phyloP scores from a whole-genome alignment of 805 yeast species.

The Kluyveromyces lactis region DNA sequence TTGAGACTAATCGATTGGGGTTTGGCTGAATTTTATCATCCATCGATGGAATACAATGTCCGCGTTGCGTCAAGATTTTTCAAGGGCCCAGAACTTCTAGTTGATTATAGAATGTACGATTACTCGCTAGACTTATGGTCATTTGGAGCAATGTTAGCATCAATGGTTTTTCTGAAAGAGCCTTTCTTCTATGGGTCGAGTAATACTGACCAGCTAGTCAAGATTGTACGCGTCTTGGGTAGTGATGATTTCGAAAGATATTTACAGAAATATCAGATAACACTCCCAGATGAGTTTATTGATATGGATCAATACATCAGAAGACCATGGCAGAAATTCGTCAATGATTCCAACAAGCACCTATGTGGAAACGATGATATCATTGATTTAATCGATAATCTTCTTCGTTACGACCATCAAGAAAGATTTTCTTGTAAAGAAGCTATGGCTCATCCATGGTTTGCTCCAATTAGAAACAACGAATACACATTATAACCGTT shows the following conservation, averaged over 20 bases:
- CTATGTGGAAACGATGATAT: slow-evolving; percentile 58
- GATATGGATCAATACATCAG: slow-evolving; percentile 68
- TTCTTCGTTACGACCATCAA: slow-evolving; percentile 81
- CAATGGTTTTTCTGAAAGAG: slow-evolving; percentile 82
- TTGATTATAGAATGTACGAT: slow-evolving; percentile 81
- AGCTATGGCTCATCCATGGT: slow-evolving; percentile 65
- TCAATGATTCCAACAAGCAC: slow-evolving; percentile 60
- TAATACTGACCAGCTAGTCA: slow-evolving; percentile 84
- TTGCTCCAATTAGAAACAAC: slow-evolving; percentile 14
- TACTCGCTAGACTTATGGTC: slow-evolving; percentile 92
- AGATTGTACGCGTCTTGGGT: slow-evolving; percentile 81
- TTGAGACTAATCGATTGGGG: slow-evolving; percentile 93
- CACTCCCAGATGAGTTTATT: slow-evolving; percentile 66
- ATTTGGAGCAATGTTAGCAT: slow-evolving; percentile 86
- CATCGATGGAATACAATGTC: slow-evolving; percentile 82
- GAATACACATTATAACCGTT: slow-evolving; percentile 3
- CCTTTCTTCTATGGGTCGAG: slow-evolving; percentile 91
- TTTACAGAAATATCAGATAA: slow-evolving; percentile 60
- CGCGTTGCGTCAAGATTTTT: slow-evolving; percentile 90
- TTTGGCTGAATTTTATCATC: slow-evolving; percentile 86
- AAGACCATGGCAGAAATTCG: slow-evolving; percentile 80
- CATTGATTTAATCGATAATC: slow-evolving; percentile 70
- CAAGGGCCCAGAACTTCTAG: slow-evolving; percentile 87
- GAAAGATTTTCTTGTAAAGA: slow-evolving; percentile 82
- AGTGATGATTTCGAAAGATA: slow-evolving; percentile 70